Evolutionary conservation across 2,329 filamentous ascomycete species (phyloP), one percentile per base, ranked within the genome.

Genomic region (Orbilia brochopaga): DNA sequence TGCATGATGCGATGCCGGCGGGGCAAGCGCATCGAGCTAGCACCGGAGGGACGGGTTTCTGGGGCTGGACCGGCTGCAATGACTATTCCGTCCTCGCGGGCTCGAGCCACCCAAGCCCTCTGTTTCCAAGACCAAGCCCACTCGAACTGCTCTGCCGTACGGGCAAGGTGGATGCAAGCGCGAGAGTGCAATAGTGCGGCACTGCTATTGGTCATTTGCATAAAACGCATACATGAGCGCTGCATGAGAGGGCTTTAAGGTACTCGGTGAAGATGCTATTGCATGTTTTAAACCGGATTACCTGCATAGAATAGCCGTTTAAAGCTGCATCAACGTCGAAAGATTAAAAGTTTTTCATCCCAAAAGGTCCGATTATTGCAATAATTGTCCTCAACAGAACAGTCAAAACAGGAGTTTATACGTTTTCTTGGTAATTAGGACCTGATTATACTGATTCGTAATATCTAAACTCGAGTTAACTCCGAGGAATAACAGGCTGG

Each of bases 171-270:
- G 24, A 51, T 24, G 52, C 52, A 66, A 53, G 46, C 30, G 62
- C 62, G 54, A 46, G 51, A 50, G 48, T 52, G 19, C 30, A 40
- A 59, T 56, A 61, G 55, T 59, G 59, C 44, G 30, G 40, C 40
- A 58, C 46, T 48, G 46, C 23, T 35, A 27, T 53, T 35, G 23
- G 27, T 30, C 15, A 27, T 21, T 53, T 23, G 50, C 27, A 53
- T 35, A 53, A 30, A n/a, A 8, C 13, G 40, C 40, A n/a, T 46
- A 46, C 40, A 53, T 15, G 27, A 24, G 23, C 50, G 30, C 30
- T 53, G 50, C 27, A 53, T 53, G 27, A 48, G 44, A 21, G 15
- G 44, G n/a, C 19, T 48, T 19, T 48, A 48, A 42, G n/a, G 37
- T 48, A 48, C 19, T 32, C 27, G 27, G 27, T 32, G 27, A 32